Conservation (phyloP, 176 grass and related monocot species). For the Calamus simplicifolius region DNA sequence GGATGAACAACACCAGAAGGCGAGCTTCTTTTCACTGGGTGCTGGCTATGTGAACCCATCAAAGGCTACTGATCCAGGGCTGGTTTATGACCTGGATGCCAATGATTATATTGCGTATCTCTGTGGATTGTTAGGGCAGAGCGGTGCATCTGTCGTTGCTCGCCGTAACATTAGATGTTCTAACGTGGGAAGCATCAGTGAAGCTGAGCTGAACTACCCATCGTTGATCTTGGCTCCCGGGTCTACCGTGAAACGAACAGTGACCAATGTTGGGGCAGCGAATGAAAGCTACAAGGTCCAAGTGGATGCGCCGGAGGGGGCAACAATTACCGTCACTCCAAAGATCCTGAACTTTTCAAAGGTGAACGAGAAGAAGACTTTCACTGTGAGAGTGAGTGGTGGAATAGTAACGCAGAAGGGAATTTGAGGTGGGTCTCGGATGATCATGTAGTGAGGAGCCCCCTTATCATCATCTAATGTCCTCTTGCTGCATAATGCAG, state of each 20-base stretch:
- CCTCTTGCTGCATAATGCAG: no score
- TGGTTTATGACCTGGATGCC: slow-evolving; percentile 16
- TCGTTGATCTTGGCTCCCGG: slow-evolving; percentile 6
- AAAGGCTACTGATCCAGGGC: neutral
- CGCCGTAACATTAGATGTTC: slow-evolving; percentile 40
- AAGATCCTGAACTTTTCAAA: slow-evolving; percentile 4
- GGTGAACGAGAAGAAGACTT: slow-evolving; percentile 22
- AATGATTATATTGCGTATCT: slow-evolving; percentile 16
- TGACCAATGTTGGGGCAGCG: slow-evolving; percentile 23
- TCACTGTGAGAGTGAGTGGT: slow-evolving; percentile 1
- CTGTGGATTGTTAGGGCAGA: slow-evolving; percentile 39
- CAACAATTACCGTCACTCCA: slow-evolving; percentile 10
- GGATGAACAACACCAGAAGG: no score
- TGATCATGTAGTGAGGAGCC: slow-evolving; percentile 17
- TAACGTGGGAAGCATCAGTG: no score
- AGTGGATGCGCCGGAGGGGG: slow-evolving; percentile 7
- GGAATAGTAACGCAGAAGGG: neutral
- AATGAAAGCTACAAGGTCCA: slow-evolving; percentile 1
- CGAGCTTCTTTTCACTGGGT: no score
- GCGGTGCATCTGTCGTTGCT: slow-evolving; percentile 38
- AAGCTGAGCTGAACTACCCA: slow-evolving; percentile 27
- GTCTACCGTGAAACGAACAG: slow-evolving; percentile 7
- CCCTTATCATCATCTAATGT: slow-evolving; percentile 1
- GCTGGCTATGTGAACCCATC: no score
- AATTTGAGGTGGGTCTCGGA: slow-evolving; percentile 20